Conservation (phyloP, 108 stramenopile genomes). For the Mayamaea pseudoterrestris region DNA sequence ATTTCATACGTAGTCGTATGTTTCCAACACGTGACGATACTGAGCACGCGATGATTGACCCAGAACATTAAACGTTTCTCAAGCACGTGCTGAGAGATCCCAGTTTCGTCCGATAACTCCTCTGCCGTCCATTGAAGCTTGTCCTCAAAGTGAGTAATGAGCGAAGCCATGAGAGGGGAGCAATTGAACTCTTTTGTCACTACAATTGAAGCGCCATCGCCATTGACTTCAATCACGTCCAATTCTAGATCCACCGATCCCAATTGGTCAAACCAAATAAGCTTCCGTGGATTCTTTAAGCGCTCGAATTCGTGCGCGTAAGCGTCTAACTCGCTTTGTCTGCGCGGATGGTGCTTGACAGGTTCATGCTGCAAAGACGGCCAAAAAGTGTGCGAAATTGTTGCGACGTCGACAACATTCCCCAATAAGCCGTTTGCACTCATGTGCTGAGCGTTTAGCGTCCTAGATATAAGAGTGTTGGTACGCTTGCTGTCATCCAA, state of each 20-base stretch:
- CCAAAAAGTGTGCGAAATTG: constrained; percentile 95
- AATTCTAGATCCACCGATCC: constrained; percentile 87
- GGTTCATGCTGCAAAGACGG: constrained; percentile 76
- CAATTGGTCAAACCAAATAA: constrained; percentile 80
- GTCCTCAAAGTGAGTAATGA: constrained; percentile 89
- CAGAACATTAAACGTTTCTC: constrained; percentile 74
- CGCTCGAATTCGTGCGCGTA: constrained; percentile 64
- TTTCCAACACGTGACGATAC: too few relatives aligned
- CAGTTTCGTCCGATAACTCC: constrained; percentile 61
- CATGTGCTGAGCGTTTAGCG: constrained; percentile 25
- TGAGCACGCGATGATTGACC: constrained; percentile 70
- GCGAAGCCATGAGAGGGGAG: constrained; percentile 77
- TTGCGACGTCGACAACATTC: constrained; percentile 61
- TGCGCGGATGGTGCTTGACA: constrained; percentile 72
- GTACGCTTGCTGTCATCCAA: constrained; percentile 93
- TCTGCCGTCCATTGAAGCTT: constrained; percentile 48
- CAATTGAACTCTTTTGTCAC: constrained; percentile 69
- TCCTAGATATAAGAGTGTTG: constrained; percentile 60
- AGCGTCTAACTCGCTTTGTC: constrained; percentile 50
- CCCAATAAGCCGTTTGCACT: neutral
- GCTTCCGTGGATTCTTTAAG: constrained; percentile 86
- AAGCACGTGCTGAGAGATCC: constrained; percentile 52
- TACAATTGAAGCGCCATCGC: constrained; percentile 32
- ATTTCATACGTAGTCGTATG: too few relatives aligned
- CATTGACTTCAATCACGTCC: constrained; percentile 60